phyloP scores from a whole-genome alignment of 768 basidiomycete species.

The Hericium alpestre region DNA sequence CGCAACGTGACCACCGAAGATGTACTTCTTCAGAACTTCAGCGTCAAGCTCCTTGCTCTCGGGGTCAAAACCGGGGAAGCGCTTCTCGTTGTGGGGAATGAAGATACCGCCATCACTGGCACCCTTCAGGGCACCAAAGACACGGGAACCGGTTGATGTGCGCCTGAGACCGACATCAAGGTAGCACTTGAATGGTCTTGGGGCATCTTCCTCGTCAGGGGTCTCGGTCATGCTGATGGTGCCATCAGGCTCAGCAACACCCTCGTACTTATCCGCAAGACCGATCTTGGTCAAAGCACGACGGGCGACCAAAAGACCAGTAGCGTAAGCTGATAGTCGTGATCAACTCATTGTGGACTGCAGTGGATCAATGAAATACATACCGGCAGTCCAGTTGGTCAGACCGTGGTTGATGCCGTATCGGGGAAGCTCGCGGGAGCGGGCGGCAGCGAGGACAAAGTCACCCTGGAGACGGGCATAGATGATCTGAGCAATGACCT shows the following conservation, averaged over 20 bases:
- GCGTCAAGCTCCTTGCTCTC: slow-evolving; percentile 89
- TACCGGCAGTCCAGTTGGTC: slow-evolving; percentile 97
- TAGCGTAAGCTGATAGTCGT: slow-evolving; percentile 69
- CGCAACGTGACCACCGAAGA: slow-evolving; percentile 92
- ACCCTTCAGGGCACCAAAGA: slow-evolving; percentile 98
- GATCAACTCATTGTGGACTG: background rate
- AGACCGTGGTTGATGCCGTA: slow-evolving; percentile 98
- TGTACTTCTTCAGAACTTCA: slow-evolving; percentile 95
- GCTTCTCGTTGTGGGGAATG: slow-evolving; percentile 95
- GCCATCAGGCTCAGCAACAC: slow-evolving; percentile 86
- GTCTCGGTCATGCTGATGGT: slow-evolving; percentile 73
- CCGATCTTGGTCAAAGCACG: slow-evolving; percentile 92
- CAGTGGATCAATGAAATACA: slow-evolving; percentile 9
- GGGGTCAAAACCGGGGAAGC: slow-evolving; percentile 95
- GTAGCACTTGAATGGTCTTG: slow-evolving; percentile 97
- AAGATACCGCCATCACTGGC: slow-evolving; percentile 95
- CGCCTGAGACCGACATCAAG: slow-evolving; percentile 97
- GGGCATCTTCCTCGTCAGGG: slow-evolving; percentile 84
- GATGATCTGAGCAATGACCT: slow-evolving; percentile 89
- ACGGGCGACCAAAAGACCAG: slow-evolving; percentile 89
- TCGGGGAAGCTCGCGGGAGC: slow-evolving; percentile 82
- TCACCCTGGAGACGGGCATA: slow-evolving; percentile 98
- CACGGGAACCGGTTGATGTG: slow-evolving; percentile 93
- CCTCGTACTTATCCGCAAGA: slow-evolving; percentile 96
- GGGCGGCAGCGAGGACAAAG: slow-evolving; percentile 81